Conservation (phyloP, 2,329 filamentous ascomycete genomes). For the Aspergillus ustus region DNA sequence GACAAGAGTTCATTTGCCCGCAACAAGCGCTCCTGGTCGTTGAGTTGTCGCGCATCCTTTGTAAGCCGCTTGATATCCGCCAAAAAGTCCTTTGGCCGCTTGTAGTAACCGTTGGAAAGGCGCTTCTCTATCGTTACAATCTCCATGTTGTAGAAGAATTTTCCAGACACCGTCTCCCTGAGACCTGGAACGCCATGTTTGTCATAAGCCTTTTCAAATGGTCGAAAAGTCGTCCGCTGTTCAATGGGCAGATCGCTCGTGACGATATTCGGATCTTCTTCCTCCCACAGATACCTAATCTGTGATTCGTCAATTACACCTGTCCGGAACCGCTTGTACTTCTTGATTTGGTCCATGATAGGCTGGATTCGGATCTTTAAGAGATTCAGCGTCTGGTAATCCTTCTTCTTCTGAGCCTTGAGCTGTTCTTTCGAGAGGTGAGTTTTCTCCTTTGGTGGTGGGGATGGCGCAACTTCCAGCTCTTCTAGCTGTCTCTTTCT, state of each 20-base stretch:
- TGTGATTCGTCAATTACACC: slow-evolving; percentile 74
- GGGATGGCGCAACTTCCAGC: slow-evolving; percentile 74
- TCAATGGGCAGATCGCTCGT: slow-evolving; percentile 64
- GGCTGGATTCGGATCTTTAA: slow-evolving; percentile 89
- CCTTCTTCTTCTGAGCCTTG: slow-evolving; percentile 78
- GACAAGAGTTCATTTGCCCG: slow-evolving; percentile 90
- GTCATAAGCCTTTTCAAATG: slow-evolving; percentile 80
- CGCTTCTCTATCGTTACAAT: slow-evolving; percentile 92
- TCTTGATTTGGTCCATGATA: slow-evolving; percentile 97
- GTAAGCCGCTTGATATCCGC: slow-evolving; percentile 83
- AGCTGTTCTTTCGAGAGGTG: slow-evolving; percentile 77
- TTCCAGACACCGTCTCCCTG: slow-evolving; percentile 73
- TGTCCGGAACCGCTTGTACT: slow-evolving; percentile 85
- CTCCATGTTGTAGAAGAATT: slow-evolving; percentile 95
- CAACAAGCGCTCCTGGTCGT: slow-evolving; percentile 80
- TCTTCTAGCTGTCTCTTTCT: slow-evolving; percentile 83
- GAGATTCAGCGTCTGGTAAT: slow-evolving; percentile 81
- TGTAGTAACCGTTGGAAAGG: slow-evolving; percentile 96
- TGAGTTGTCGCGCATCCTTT: slow-evolving; percentile 80
- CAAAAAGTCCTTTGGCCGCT: slow-evolving; percentile 85
- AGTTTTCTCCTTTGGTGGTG: slow-evolving; percentile 65
- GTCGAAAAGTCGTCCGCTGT: slow-evolving; percentile 65
- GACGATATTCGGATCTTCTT: slow-evolving; percentile 72
- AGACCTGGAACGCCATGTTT: slow-evolving; percentile 78
- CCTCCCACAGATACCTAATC: slow-evolving; percentile 82